phyloP scores from a whole-genome alignment of 805 yeast genomes.

The Metschnikowia corniflorae region DNA sequence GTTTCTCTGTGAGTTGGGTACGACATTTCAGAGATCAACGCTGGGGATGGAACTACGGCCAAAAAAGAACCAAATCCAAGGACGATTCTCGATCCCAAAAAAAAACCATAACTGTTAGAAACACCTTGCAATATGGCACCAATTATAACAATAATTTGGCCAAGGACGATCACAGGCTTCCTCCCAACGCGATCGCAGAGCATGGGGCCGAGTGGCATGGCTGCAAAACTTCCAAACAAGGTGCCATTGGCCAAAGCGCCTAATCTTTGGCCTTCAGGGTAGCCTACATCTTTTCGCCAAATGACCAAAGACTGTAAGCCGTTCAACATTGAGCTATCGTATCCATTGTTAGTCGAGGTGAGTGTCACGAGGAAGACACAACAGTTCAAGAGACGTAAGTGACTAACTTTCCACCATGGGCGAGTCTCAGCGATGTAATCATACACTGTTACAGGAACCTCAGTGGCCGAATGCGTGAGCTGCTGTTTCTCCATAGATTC shows the following conservation, averaged over 20 bases:
- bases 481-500: slow-evolving; percentile 1
- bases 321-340: slow-evolving; percentile 38
- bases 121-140: slow-evolving; percentile 39
- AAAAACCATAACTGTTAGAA: slow-evolving; percentile 30
- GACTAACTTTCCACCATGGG: slow-evolving; percentile 34
- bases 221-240: slow-evolving; percentile 37
- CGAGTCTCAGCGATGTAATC: slow-evolving; percentile 16
- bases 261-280: slow-evolving; percentile 20
- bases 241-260: slow-evolving; percentile 23
- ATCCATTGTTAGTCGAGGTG: slow-evolving; percentile 42
- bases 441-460: slow-evolving; percentile 6
- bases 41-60: slow-evolving; percentile 43
- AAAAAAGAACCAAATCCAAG: slow-evolving; percentile 46
- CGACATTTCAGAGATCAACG: slow-evolving; percentile 48
- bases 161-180: slow-evolving; percentile 30
- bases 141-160: slow-evolving; percentile 24
- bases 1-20: slow-evolving; percentile 40
- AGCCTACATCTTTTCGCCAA: slow-evolving; percentile 38
- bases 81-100: slow-evolving; percentile 44
- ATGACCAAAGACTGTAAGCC: slow-evolving; percentile 44
- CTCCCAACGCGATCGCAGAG: slow-evolving; percentile 41
- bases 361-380: slow-evolving; percentile 40
- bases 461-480: not conserved
- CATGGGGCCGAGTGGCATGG: slow-evolving; percentile 16
- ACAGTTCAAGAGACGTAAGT: slow-evolving; percentile 36